Conservation (phyloP, 1,139 yeast genomes). For the Suhomyces wounanorum region DNA sequence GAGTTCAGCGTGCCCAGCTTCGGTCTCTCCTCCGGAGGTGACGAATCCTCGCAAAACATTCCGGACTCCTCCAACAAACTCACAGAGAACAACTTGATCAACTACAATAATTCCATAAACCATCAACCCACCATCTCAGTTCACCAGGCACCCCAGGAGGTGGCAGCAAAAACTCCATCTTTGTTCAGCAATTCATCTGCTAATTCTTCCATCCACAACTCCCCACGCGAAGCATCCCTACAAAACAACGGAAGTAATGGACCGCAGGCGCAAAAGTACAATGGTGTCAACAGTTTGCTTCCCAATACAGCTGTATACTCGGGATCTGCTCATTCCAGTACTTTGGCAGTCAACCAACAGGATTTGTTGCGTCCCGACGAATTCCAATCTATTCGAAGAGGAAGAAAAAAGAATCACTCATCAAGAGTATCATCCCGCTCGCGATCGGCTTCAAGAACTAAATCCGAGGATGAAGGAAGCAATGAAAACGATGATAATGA, state of each 20-base stretch:
- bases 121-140: conserved; percentile 29
- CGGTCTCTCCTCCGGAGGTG: neutral
- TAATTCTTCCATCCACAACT: conserved; percentile 30
- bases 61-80: conserved; percentile 18
- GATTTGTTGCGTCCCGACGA: conserved; percentile 40
- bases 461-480: conserved; percentile 16
- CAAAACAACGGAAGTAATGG: conserved; percentile 14
- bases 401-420: conserved; percentile 35
- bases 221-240: conserved; percentile 19
- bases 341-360: conserved; percentile 15
- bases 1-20: conserved; percentile 7
- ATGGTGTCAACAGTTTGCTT: conserved; percentile 14
- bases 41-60: conserved; percentile 28
- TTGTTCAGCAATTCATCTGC: conserved; percentile 46
- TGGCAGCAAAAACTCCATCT: conserved; percentile 46
- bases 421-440: conserved; percentile 20
- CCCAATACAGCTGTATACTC: conserved; percentile 21
- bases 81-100: conserved; percentile 33
- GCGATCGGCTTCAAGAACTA: conserved; percentile 17
- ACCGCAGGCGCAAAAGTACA: conserved; percentile 7
- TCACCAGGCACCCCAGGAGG: conserved; percentile 37
- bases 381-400: conserved; percentile 32
- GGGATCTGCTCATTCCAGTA: conserved; percentile 14
- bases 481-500: conserved; percentile 18
- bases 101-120: conserved; percentile 21